Evolutionary conservation across 225 moss, liverwort and hornwort genomes (phyloP), one percentile per base, ranked within the genome.

Genomic region (Thuidium tamariscinum): DNA sequence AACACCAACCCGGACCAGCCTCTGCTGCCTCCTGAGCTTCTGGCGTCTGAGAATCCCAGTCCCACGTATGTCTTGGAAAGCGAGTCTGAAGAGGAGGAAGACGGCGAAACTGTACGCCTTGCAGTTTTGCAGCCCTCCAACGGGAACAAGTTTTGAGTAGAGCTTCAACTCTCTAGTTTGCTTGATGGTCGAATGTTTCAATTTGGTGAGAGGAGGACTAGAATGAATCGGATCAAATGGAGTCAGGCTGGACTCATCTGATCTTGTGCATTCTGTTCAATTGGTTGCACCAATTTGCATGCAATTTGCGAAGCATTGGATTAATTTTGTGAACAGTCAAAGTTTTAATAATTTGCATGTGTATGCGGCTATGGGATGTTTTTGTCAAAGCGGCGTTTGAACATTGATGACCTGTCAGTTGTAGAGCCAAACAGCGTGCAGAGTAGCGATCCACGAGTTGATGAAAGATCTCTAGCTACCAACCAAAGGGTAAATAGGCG

Each of bases 1-100:
- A 92, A 95, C 88, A 90, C 94, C 62, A 92, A 92, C 84, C 95
- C 96, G 11, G 91, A 95, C 70, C 89, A 91, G 81, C 94, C 96
- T 68, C 91, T 97, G 82, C 88, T 96, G n/a, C 93, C 83, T 81
- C 87, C 90, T 26, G 89, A 91, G 72, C 90, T 88, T 78, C 83
- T 82, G 11, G 70, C 51, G 55, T 77, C 86, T 22, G 77, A 51
- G 34, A 86, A 34, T 44, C 32, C 10, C 17, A 60, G 63, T 22
- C 70, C 74, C 15, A 86, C 63, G 6, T 51, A 73, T 44, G 79
- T 82, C 56, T 77, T 80, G 79, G 88, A 32, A 42, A 85, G 85
- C 55, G 91, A 88, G 65, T 86, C 85, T 7, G 83, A 88, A 13
- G 88, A 70, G 37, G 87, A 85, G 20, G 88, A 86, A 29, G 88